Base-by-base conservation (phyloP, 2,329 filamentous ascomycete genomes). In the Claviceps quebecensis region DNA sequence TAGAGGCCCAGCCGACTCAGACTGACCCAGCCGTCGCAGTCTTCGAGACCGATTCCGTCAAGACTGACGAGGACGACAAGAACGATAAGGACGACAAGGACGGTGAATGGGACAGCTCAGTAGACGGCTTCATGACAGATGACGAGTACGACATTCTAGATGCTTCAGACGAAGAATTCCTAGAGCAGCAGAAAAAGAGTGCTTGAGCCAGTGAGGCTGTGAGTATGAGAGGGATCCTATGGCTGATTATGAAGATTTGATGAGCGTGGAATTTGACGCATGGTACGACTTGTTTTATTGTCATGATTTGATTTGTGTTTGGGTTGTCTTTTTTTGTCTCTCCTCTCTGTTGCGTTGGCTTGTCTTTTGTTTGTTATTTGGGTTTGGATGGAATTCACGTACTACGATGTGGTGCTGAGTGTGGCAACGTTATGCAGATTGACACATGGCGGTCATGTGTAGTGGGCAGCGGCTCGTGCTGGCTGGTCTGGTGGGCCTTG, bases 111-210 rank as follows among this genome's bases (percentile, higher is more conserved):
- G 75, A 80, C 41, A 72, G 69, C n/a, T 77, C 76, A 1, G 80
- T 82, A 13, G 81, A 86, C 54, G 86, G 84, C 13, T 96, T 95
- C 74, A 71, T 95, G 74, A 97, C 93, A 0, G 93, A 98, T 57
- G 93, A 97, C 67, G 93, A 98, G 70, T 98, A 97, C 66, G 93
- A 98, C 62, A 90, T 97, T 57, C 80, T 97, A 45, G 89, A 96
- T 70, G 91, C 89, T 44, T 95, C 87, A 53, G 91, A 97, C 58
- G 87, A 95, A 66, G 91, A 97, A 65, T 84, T 78, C 58, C 66
- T 80, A 49, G 75, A 76, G 55, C 79, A 79, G 60, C 67, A 72
- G 59, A 69, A 68, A 60, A 69, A 65, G 22, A 34, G 60, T 55
- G 62, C 52, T 52, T 57, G 49, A 63, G 61, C 55, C 70, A 72